Evolutionary conservation across 306 rosid genomes (phyloP), one percentile per base, ranked within the genome.

Genomic region (Quillaja saponaria): DNA sequence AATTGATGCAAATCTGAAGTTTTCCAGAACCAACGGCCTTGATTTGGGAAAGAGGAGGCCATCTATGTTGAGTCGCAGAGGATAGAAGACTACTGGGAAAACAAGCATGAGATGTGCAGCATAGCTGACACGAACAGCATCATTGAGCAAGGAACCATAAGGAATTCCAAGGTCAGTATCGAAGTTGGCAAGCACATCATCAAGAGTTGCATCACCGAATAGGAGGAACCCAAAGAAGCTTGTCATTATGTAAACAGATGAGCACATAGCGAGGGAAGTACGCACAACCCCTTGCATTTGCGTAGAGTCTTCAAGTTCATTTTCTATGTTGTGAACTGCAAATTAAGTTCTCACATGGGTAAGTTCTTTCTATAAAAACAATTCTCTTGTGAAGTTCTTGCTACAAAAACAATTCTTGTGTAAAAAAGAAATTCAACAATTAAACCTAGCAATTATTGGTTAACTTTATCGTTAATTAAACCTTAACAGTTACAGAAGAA

Each of bases 31-130:
- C 88, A 90, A 71, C 25, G 90, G 86, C 66, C 82, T 82, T 34
- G 90, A 67, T 18, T 85, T 66, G 50, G 97, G 58, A 73, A 87
- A 90, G 58, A 90, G 15, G 46, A 87, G 92, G 44, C 86, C 90
- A 34, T 90, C 97, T 64, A 90, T 54, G 71, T 87, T 90, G 85
- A 87, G 71, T 48, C 97, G 62, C 46, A 90, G 69, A 1, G 92
- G 86, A 66, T 58, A 85, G 72, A 90, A 90, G 64, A 90, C 92
- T 18, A 90, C 80, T 1, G 97, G 95, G 61, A 90, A 87, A 19
- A 90, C 97, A 58, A 90, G 95, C 80, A 90, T 69, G 41, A 90
- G 95, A 63, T 90, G 97, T n/a, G 90, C 97, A 19, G 88, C 95
- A 64, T 90, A 90, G 82, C 92, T 84, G 12, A 83, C 77, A 28